Evolutionary conservation across 164 flowering plant genomes (phyloP).

Genomic region (Annona squamosa): DNA sequence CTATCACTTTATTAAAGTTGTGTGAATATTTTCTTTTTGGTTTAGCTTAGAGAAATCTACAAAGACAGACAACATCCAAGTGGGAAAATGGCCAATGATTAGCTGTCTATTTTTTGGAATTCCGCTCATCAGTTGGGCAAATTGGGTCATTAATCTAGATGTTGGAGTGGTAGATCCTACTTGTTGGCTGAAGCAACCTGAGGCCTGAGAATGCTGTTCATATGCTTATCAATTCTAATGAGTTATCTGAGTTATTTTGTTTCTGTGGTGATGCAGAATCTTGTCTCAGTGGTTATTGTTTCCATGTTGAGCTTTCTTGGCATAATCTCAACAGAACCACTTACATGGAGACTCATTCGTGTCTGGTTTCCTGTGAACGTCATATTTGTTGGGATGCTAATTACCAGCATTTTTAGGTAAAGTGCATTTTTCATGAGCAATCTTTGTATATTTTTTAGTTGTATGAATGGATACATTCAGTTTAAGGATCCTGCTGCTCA

Average conservation of each 20-base stretch:
- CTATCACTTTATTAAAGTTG: neutral
- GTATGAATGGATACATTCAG: neutral
- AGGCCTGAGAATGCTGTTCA: neutral
- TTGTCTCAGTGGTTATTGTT: slow-evolving; percentile 78
- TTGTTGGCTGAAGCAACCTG: neutral
- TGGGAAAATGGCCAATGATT: neutral
- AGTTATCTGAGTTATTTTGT: slow-evolving; percentile 2
- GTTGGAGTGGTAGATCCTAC: neutral
- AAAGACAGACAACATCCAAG: neutral
- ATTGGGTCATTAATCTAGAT: neutral
- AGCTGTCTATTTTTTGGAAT: neutral
- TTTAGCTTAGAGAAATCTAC: neutral
- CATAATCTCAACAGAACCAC: slow-evolving; percentile 78
- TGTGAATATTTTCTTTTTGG: neutral
- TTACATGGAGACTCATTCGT: slow-evolving; percentile 75
- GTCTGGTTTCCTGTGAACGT: slow-evolving; percentile 97
- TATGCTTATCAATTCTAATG: neutral
- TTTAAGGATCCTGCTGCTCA: neutral
- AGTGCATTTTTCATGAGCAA: neutral
- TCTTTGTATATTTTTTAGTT: neutral
- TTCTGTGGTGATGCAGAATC: slow-evolving; percentile 63
- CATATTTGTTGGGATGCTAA: slow-evolving; percentile 96
- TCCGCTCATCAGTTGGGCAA: neutral
- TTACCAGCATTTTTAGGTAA: slow-evolving; percentile 98
- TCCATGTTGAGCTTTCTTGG: slow-evolving; percentile 59